Evolutionary conservation across 2,329 filamentous ascomycete genomes (phyloP).

Genomic region (Fusarium newnesense): DNA sequence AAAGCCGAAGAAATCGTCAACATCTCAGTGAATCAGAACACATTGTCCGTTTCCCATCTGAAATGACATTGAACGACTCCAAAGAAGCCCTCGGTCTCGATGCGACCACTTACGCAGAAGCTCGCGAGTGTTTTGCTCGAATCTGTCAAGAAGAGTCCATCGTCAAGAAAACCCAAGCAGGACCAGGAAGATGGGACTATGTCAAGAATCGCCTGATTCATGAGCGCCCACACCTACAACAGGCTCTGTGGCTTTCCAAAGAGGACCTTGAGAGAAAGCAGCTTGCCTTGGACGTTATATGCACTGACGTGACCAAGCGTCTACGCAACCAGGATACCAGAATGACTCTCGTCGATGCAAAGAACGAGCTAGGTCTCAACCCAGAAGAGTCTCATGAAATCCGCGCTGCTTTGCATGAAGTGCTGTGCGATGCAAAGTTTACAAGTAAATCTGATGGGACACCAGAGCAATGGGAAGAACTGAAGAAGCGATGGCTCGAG

Average conservation of each 20-base stretch:
- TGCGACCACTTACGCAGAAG: conserved; percentile 68
- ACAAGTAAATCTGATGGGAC: conserved; percentile 79
- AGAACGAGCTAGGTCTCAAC: conserved; percentile 64
- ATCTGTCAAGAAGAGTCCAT: conserved; percentile 77
- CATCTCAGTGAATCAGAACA: conserved; percentile 74
- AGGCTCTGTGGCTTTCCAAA: conserved; percentile 67
- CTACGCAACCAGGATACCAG: conserved; percentile 72
- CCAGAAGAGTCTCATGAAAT: conserved; percentile 65
- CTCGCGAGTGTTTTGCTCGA: conserved; percentile 73
- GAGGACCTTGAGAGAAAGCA: conserved; percentile 69
- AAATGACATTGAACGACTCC: conserved; percentile 83
- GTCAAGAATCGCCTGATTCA: conserved; percentile 75
- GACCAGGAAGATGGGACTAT: conserved; percentile 77
- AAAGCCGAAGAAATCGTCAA: conserved; percentile 73
- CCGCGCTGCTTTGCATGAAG: conserved; percentile 72
- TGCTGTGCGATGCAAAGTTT: conserved; percentile 73
- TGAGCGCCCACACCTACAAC: conserved; percentile 71
- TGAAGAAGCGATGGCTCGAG: conserved; percentile 76
- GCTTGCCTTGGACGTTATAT: conserved; percentile 81
- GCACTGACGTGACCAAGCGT: conserved; percentile 83
- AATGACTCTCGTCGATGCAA: conserved; percentile 80
- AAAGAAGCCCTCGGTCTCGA: conserved; percentile 75
- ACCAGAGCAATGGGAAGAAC: conserved; percentile 74
- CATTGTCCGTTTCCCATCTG: conserved; percentile 81
- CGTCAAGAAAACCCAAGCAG: conserved; percentile 79